These are phyloP conservation scores for Lepidium sativum DNA, from an alignment of 345 rosid genomes.

Conservation along the genomic window DNA sequence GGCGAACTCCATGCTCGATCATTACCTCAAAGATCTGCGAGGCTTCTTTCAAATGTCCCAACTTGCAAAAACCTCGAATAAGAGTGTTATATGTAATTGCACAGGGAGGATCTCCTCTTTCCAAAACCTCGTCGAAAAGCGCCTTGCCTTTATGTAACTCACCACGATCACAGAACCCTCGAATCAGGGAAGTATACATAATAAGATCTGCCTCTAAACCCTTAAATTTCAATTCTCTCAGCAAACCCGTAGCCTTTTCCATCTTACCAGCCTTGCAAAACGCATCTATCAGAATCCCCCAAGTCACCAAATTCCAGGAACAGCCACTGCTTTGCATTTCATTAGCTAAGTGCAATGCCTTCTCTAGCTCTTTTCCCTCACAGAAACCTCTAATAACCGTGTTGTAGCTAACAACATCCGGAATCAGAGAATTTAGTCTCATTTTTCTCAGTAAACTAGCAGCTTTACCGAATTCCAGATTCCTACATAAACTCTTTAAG, in stretches of 20 bases:
- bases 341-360: constrained; percentile 30
- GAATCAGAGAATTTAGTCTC: constrained; percentile 26
- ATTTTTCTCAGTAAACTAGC: constrained; percentile 34
- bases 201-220: constrained; percentile 42
- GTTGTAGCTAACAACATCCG: constrained; percentile 43
- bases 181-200: constrained; percentile 27
- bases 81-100: constrained; percentile 35
- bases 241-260: constrained; percentile 38
- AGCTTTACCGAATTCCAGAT: constrained; percentile 28
- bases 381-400: constrained; percentile 46
- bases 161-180: constrained; percentile 31
- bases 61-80: constrained; percentile 40
- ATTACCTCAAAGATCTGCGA: constrained; percentile 28
- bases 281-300: constrained; percentile 45
- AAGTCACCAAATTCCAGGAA: constrained; percentile 35
- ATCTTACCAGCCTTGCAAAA: constrained; percentile 47
- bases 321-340: constrained; percentile 40
- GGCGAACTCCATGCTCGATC: constrained; percentile 39
- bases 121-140: constrained; percentile 44
- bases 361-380: constrained; percentile 29
- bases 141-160: constrained; percentile 30
- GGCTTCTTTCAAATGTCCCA: constrained; percentile 45
- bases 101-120: constrained; percentile 34
- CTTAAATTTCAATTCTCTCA: constrained; percentile 35
- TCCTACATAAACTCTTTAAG: constrained; percentile 48